Base-by-base conservation (phyloP, 2,329 filamentous ascomycete genomes). In the Coniochaeta ligniaria region DNA sequence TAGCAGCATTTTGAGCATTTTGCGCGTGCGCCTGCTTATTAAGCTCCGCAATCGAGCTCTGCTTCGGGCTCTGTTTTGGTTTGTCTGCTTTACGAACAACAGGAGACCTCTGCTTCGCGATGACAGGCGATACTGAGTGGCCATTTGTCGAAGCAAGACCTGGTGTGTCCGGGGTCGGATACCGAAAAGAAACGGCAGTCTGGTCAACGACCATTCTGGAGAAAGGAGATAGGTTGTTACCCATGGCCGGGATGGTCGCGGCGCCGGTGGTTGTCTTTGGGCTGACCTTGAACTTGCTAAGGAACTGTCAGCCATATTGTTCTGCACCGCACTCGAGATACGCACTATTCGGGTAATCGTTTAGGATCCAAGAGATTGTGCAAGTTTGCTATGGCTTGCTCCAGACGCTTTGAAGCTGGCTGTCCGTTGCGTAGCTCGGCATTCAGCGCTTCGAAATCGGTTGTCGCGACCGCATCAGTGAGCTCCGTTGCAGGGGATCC, bases 361-460 rank as follows among this genome's bases (percentile, higher is more conserved):
- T 87, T 83, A 1, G 86, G 83, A 69, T 87, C 86, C 60, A 97
- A 74, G 45, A 96, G 82, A 64, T 87, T 85, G 61, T 91, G 84
- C 33, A 97, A 79, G 71, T 94, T 87, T 66, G 89, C 83, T 54
- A 93, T 80, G 12, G 87, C 88, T 66, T 88, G 85, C 66, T 90
- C 87, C 55, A 93, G 77, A 64, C 85, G 83, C 69, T 84, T 83
- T 22, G 89, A 87, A 33, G 81, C 80, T 50, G 83, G 80, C 56
- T 80, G 77, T 26, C 83, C 75, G 63, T 78, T 82, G 45, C 79
- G 75, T 62, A 88, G 86, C 71, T 94, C 90, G 64, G 80, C 79
- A 69, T 95, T 92, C 56, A 97, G 76, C 54, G 82, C 82, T 65
- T 89, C 85, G 66, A 93, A 80, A 65, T 83, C 78, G 65, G 80